Conservation (phyloP, 495 filamentous ascomycete species). For the Geoglossum glabrum region DNA sequence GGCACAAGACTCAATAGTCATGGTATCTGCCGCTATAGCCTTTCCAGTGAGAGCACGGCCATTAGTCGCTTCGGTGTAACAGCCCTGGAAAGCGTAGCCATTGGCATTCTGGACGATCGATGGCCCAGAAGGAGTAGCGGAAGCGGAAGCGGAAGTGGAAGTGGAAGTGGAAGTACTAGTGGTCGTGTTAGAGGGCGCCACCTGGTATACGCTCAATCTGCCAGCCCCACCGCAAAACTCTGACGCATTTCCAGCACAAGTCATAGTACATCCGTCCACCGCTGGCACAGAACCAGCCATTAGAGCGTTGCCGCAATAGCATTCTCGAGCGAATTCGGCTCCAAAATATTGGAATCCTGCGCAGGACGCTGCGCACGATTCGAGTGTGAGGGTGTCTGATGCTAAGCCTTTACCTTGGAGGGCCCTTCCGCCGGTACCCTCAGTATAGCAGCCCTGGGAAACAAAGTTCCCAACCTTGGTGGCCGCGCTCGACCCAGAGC, state of each 20-base stretch:
- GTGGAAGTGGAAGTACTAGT: neutral
- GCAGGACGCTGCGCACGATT: neutral
- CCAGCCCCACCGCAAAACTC: constrained; percentile 24
- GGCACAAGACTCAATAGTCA: constrained; percentile 2
- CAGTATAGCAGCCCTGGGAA: constrained; percentile 1
- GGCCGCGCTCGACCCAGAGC: neutral
- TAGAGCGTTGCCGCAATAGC: constrained; percentile 19
- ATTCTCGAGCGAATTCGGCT: constrained; percentile 7
- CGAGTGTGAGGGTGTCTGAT: neutral
- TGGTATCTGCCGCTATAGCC: neutral
- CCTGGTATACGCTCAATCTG: constrained; percentile 22
- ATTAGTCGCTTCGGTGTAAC: neutral
- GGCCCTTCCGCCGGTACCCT: neutral
- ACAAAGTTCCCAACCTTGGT: neutral
- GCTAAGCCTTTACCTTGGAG: neutral
- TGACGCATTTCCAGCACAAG: constrained; percentile 19
- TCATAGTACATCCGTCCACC: constrained; percentile 12
- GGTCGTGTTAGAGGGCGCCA: constrained; percentile 9
- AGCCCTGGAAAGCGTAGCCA: neutral
- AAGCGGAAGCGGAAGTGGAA: constrained; percentile 2
- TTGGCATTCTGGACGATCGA: neutral
- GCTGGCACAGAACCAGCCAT: constrained; percentile 10
- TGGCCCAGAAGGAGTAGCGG: neutral
- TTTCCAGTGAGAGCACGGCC: neutral
- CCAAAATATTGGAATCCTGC: neutral